These are phyloP conservation scores for Cyamopsis tetragonoloba DNA, from an alignment of 306 rosid genomes.

Conservation along the genomic window DNA sequence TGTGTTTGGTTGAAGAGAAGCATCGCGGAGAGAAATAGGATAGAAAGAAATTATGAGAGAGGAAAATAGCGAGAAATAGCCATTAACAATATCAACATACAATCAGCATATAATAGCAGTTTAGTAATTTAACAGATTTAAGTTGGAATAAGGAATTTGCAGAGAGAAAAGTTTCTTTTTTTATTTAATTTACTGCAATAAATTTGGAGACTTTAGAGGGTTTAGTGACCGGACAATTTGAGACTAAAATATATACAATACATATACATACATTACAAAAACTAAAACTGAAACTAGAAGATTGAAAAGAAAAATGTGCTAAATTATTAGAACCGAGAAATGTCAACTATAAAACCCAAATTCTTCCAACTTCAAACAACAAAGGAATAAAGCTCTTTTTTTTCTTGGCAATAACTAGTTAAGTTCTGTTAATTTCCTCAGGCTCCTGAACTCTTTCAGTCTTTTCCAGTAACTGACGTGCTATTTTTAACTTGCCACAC, in stretches of 20 bases:
- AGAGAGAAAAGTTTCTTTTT: background rate
- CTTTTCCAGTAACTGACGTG: constrained; percentile 46
- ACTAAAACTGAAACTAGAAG: background rate
- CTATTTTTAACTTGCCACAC: constrained; percentile 47
- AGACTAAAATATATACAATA: constrained; percentile 10
- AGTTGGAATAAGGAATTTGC: background rate
- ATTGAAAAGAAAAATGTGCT: background rate
- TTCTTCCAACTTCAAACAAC: background rate
- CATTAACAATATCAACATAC: too few relatives aligned
- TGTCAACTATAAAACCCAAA: constrained; percentile 7
- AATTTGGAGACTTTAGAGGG: background rate
- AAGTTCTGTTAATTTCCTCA: constrained; percentile 8
- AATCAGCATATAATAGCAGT: background rate
- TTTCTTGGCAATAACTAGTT: background rate
- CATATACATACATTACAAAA: too few relatives aligned
- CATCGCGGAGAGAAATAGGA: too few relatives aligned
- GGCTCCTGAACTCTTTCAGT: constrained; percentile 20
- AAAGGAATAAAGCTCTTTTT: background rate
- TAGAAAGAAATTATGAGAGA: background rate
- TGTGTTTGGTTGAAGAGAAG: too few relatives aligned
- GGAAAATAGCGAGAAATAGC: background rate
- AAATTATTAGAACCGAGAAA: background rate
- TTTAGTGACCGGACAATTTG: background rate
- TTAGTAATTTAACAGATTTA: background rate
- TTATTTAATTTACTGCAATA: background rate